phyloP scores from a whole-genome alignment of 78 protist genomes.

The Monocercomonoides exilis region DNA sequence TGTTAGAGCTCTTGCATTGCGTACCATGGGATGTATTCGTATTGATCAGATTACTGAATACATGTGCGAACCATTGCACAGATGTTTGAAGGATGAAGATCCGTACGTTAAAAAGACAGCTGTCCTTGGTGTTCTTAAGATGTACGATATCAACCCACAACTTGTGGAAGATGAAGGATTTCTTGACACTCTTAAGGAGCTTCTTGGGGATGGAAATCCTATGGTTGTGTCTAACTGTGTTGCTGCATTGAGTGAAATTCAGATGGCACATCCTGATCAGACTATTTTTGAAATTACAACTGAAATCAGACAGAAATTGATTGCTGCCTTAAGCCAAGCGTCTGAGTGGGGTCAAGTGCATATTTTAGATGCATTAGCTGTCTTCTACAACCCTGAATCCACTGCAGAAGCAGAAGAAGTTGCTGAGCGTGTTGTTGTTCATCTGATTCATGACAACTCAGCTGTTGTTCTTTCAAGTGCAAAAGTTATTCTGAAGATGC shows the following conservation, averaged over 20 bases:
- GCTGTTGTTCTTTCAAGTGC: slow-evolving; percentile 93
- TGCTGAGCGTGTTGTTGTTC: slow-evolving; percentile 86
- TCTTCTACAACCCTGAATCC: slow-evolving; percentile 33
- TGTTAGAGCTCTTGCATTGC: slow-evolving; percentile 94
- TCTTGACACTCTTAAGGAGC: slow-evolving; percentile 56
- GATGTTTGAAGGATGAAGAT: slow-evolving; percentile 63
- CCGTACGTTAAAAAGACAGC: slow-evolving; percentile 97
- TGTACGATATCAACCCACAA: slow-evolving; percentile 80
- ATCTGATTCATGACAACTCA: slow-evolving; percentile 88
- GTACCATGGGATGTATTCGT: slow-evolving; percentile 98
- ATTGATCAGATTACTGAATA: slow-evolving; percentile 87
- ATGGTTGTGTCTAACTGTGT: neutral
- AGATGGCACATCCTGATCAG: no score
- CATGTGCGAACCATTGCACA: slow-evolving; percentile 79
- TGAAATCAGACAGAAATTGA: neutral
- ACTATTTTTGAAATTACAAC: neutral
- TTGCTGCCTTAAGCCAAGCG: neutral
- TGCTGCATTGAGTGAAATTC: neutral
- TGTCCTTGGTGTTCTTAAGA: slow-evolving; percentile 93
- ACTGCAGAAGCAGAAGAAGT: slow-evolving; percentile 72
- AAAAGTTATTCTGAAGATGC: slow-evolving; percentile 56
- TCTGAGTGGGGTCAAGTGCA: slow-evolving; percentile 91
- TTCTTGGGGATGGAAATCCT: neutral
- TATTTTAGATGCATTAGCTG: slow-evolving; percentile 85
- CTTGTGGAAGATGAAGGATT: slow-evolving; percentile 85